Evolutionary conservation across 2,329 filamentous ascomycete genomes (phyloP).

Genomic region (Cladosporium phlei): DNA sequence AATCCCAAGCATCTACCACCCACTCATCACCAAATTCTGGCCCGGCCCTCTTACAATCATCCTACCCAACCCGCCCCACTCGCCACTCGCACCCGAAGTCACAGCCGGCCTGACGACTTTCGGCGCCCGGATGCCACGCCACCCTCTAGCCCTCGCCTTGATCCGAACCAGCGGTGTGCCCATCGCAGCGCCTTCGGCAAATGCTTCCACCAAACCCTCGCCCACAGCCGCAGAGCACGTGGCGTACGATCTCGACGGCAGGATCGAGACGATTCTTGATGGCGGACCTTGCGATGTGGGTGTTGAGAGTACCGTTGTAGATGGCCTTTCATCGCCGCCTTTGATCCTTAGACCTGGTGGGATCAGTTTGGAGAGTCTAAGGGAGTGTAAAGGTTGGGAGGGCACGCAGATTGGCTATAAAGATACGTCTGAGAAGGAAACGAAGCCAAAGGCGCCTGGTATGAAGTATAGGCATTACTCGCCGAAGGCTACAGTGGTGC

Average conservation of each 20-base stretch:
- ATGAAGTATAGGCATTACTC: slow-evolving; percentile 99
- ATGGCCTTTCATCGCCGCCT: slow-evolving; percentile 77
- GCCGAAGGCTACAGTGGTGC: slow-evolving; percentile 70
- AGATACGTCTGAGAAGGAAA: slow-evolving; percentile 63
- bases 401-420: slow-evolving; percentile 71
- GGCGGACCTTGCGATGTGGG: slow-evolving; percentile 82
- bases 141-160: slow-evolving; percentile 78
- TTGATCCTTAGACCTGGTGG: slow-evolving; percentile 82
- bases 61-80: slow-evolving; percentile 66
- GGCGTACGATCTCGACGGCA: slow-evolving; percentile 72
- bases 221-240: slow-evolving; percentile 90
- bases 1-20: slow-evolving; percentile 70
- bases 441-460: slow-evolving; percentile 74
- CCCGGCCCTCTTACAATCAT: slow-evolving; percentile 90
- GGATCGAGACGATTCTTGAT: slow-evolving; percentile 82
- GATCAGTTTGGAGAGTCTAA: slow-evolving; percentile 73
- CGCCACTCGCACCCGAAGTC: slow-evolving; percentile 79
- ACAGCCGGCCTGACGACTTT: slow-evolving; percentile 82
- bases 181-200: slow-evolving; percentile 87
- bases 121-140: slow-evolving; percentile 83
- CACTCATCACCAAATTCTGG: slow-evolving; percentile 82
- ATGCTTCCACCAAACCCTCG: slow-evolving; percentile 87
- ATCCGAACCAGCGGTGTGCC: slow-evolving; percentile 74
- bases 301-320: slow-evolving; percentile 94
- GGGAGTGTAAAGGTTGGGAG: slow-evolving; percentile 74